Percentiles rank a stretch among this genome's conserved stretches.
Evolutionary conservation across 1,139 yeast genomes (phyloP).

Genomic region (Suhomyces panamericanus): DNA sequence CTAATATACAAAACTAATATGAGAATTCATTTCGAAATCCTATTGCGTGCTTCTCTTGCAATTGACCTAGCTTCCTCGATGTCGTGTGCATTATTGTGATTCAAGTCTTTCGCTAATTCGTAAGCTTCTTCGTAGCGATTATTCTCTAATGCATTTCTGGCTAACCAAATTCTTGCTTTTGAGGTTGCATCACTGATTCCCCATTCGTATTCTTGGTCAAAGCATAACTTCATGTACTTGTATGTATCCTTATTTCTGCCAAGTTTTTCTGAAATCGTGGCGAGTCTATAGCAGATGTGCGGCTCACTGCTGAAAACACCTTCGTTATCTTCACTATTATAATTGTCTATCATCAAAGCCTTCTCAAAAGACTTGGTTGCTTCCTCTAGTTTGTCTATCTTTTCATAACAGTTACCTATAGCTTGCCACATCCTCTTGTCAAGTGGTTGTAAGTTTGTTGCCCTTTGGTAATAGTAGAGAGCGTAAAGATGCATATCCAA

Average conservation of each 20-base stretch:
- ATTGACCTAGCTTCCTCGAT: conserved; percentile 87
- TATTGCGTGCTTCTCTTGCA: conserved; percentile 66
- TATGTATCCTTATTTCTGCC: conserved; percentile 57
- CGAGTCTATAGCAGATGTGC: conserved; percentile 65
- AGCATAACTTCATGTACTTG: conserved; percentile 70
- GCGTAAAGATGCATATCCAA: conserved; percentile 94
- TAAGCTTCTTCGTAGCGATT: conserved; percentile 69
- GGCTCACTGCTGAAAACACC: conserved; percentile 34
- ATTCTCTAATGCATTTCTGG: conserved; percentile 60
- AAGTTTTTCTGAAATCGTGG: conserved; percentile 61
- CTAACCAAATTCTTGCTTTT: conserved; percentile 86
- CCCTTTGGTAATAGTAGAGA: conserved; percentile 86
- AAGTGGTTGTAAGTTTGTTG: conserved; percentile 82
- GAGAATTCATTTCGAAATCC: conserved; percentile 28
- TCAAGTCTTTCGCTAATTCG: conserved; percentile 70
- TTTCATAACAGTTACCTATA: conserved; percentile 85
- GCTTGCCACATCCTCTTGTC: conserved; percentile 98
- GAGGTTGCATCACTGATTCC: conserved; percentile 77
- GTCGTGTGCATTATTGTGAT: conserved; percentile 78
- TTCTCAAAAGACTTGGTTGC: conserved; percentile 62
- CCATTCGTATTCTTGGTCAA: conserved; percentile 64
- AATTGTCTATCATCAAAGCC: conserved; percentile 51
- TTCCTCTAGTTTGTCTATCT: conserved; percentile 65
- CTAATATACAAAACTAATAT: neutral
- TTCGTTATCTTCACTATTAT: conserved; percentile 21